phyloP scores from a whole-genome alignment of 2,329 filamentous ascomycete genomes.

The Cadophora sp. region DNA sequence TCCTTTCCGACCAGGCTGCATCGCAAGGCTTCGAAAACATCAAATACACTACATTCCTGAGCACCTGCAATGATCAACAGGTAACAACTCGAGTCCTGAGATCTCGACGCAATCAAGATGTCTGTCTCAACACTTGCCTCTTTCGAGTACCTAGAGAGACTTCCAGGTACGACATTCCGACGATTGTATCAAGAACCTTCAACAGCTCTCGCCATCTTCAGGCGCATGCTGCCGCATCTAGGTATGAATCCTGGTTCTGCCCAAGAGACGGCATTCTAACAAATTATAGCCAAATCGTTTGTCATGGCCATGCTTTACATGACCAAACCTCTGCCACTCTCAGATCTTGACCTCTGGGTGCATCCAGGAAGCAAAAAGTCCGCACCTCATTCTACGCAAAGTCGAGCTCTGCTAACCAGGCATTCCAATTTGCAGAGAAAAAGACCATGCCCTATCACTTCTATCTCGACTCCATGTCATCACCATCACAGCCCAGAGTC shows the following conservation, averaged over 20 bases:
- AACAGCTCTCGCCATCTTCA: slow-evolving; percentile 92
- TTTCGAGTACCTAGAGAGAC: slow-evolving; percentile 91
- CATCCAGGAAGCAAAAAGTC: slow-evolving; percentile 68
- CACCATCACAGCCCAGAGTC: slow-evolving; percentile 64
- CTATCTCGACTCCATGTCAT: slow-evolving; percentile 89
- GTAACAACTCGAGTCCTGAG: slow-evolving; percentile 28
- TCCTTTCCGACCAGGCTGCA: slow-evolving; percentile 29
- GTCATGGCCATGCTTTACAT: slow-evolving; percentile 97
- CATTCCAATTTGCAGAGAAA: slow-evolving; percentile 69
- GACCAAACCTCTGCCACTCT: slow-evolving; percentile 77
- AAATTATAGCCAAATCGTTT: slow-evolving; percentile 79
- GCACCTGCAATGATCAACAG: slow-evolving; percentile 35
- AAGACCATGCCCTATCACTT: slow-evolving; percentile 82
- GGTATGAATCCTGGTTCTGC: slow-evolving; percentile 60
- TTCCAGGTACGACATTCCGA: slow-evolving; percentile 87
- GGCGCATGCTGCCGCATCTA: slow-evolving; percentile 93
- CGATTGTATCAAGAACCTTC: slow-evolving; percentile 96
- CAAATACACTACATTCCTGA: slow-evolving; percentile 18
- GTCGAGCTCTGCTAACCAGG: slow-evolving; percentile 25
- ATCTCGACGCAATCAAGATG: slow-evolving; percentile 39
- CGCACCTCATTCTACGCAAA: slow-evolving; percentile 26
- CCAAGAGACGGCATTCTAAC: slow-evolving; percentile 30
- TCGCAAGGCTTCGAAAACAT: slow-evolving; percentile 29
- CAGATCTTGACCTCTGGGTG: slow-evolving; percentile 87
- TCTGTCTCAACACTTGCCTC: slow-evolving; percentile 61